Evolutionary conservation across 352 stramenopile species (phyloP), one percentile per base, ranked within the genome.

Genomic region (Globisporangium perplexum): DNA sequence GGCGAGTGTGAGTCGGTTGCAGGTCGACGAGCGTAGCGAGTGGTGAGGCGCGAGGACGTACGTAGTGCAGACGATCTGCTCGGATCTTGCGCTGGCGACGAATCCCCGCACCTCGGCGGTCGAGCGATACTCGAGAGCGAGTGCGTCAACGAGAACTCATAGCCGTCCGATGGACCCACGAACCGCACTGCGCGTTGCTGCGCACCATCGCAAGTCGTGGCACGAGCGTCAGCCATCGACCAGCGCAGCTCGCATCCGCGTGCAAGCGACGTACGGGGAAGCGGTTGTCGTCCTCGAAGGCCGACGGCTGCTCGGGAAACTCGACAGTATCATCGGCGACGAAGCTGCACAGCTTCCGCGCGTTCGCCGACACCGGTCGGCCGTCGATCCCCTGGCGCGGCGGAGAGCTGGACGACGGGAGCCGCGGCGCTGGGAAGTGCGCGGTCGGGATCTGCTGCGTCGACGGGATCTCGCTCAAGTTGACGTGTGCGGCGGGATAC

Each of bases 381-480:
- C 45, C 14, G 33, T 24, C 10, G 30, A 8, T 35, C 30, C 30
- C 12, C 8, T 35, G 30, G 11, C 30, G 33, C 18, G 33, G 33
- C 18, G 33, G 14, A 12, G 1, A 17, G 12, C 30, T 12, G 1
- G 33, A 18, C 1, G 33, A 12, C 5, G 15, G 23, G 18, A 53
- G 23, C 4, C 33, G 41, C 12, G 39, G 43, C 15, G 53, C 11
- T 18, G 50, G 69, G 41, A 77, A 81, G 56, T 61, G 62, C 18
- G 47, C 24, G 3, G 77, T 90, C 15, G 74, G 65, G 10, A 90
- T 73, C 20, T 88, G 68, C 36, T 90, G 79, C 0, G 77, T 78
- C 1, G 55, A 47, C 0, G 79, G 79, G 11, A 90, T 54, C 26
- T 61, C 53, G 42, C 62, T 82, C 44, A 90, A 44, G 31, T 88